phyloP scores from a whole-genome alignment of 2,329 filamentous ascomycete species.

The Endocalyx cinctus region DNA sequence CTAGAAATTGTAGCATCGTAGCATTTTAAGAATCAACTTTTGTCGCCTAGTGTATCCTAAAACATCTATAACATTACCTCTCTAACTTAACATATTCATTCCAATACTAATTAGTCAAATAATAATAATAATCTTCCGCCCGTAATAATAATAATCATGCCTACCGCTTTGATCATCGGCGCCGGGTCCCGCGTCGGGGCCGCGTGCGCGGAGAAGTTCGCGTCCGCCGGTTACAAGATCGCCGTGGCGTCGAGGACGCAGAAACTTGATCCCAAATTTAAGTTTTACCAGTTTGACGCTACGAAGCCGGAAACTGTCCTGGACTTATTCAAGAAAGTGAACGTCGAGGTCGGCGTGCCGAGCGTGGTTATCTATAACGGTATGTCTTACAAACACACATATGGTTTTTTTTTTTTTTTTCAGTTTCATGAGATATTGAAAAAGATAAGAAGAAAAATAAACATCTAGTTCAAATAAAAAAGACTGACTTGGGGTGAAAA shows the following conservation, averaged over 20 bases:
- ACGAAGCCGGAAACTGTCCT: constrained; percentile 1
- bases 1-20: no score
- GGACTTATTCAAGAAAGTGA: constrained; percentile 4
- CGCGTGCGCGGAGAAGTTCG: constrained; percentile 17
- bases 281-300: constrained; percentile 8
- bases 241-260: constrained; percentile 22
- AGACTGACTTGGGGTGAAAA: no score
- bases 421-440: no score
- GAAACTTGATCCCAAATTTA: constrained; percentile 13
- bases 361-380: constrained; percentile 16
- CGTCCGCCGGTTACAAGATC: constrained; percentile 19
- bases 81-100: neutral
- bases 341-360: constrained; percentile 10
- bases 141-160: constrained; percentile 9
- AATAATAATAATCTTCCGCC: neutral
- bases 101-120: no score
- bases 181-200: constrained; percentile 18
- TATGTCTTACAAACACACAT: constrained; percentile 4
- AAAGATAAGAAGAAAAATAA: no score
- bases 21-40: no score
- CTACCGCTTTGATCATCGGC: constrained; percentile 23
- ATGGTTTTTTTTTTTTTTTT: constrained; percentile 1
- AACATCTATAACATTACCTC: no score
- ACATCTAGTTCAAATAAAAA: no score
- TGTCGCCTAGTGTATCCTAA: no score